phyloP scores from a whole-genome alignment of 2,329 filamentous ascomycete species.

The Neophaeococcomyces mojaviensis region DNA sequence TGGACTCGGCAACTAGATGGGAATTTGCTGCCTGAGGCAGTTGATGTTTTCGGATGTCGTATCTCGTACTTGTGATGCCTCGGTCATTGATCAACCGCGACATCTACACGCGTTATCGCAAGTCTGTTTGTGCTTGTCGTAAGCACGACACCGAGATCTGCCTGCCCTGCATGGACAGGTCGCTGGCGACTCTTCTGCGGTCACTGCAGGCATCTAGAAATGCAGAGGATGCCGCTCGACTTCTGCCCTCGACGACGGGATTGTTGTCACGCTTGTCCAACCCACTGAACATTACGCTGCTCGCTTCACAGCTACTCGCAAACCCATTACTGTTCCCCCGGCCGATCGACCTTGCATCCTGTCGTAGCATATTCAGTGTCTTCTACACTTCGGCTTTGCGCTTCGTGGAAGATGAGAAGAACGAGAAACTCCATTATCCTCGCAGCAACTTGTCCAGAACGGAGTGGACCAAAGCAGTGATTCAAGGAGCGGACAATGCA shows the following conservation, averaged over 20 bases:
- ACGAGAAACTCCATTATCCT: constrained; percentile 27
- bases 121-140: too few species aligned
- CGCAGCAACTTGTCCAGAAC: constrained; percentile 48
- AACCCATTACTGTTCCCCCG: constrained; percentile 53
- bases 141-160: too few species aligned
- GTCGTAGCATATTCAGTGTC: constrained; percentile 51
- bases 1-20: too few species aligned
- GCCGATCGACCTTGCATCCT: constrained; percentile 47
- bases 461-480: constrained; percentile 53
- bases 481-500: constrained; percentile 53
- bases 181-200: constrained; percentile 52
- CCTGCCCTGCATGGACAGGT: constrained; percentile 43
- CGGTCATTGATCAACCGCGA: too few species aligned
- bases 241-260: constrained; percentile 47
- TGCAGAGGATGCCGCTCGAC: constrained; percentile 50
- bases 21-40: too few species aligned
- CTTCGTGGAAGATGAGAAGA: constrained; percentile 42
- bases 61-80: too few species aligned
- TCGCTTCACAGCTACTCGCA: constrained; percentile 53
- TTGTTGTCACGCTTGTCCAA: constrained; percentile 48
- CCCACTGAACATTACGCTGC: constrained; percentile 53
- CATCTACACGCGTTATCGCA: too few species aligned
- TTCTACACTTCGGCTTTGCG: constrained; percentile 55
- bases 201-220: constrained; percentile 53
- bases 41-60: too few species aligned